phyloP scores from a whole-genome alignment of 2,329 filamentous ascomycete species.

The Dichotomopilus funicola region DNA sequence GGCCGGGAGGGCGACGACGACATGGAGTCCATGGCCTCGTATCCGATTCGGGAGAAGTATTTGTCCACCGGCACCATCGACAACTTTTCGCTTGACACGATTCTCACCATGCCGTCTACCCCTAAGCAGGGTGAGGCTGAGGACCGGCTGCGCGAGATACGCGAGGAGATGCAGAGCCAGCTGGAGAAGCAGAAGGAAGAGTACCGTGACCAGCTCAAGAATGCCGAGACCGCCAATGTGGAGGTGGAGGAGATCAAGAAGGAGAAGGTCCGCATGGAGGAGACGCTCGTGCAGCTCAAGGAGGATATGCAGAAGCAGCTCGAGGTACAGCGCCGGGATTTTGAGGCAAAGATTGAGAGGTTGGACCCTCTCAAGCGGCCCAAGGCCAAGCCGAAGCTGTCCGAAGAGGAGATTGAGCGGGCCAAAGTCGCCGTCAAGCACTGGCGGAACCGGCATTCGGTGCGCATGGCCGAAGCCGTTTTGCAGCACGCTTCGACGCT shows the following conservation, averaged over 20 bases:
- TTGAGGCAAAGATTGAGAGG: conserved; percentile 76
- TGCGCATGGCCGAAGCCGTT: conserved; percentile 88
- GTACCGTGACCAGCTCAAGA: conserved; percentile 70
- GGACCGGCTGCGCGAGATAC: conserved; percentile 64
- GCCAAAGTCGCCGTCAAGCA: conserved; percentile 61
- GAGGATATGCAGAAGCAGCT: conserved; percentile 85
- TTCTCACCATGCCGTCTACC: conserved; percentile 88
- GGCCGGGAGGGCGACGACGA: conserved; percentile 80
- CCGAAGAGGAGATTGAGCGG: conserved; percentile 63
- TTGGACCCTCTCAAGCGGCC: conserved; percentile 58
- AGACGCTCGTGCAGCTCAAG: conserved; percentile 69
- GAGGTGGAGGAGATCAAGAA: conserved; percentile 78
- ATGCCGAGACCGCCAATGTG: conserved; percentile 64
- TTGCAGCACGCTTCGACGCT: conserved; percentile 79
- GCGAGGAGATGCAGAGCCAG: conserved; percentile 77
- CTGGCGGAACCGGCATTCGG: conserved; percentile 81
- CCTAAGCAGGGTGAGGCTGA: conserved; percentile 73
- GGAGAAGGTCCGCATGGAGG: conserved; percentile 81
- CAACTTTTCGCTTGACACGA: conserved; percentile 92
- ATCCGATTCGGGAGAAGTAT: conserved; percentile 87
- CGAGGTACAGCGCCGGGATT: conserved; percentile 73
- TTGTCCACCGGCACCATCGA: conserved; percentile 91
- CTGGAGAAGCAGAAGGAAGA: conserved; percentile 80
- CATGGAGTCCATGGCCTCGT: conserved; percentile 81
- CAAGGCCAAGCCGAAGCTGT: conserved; percentile 57